Evolutionary conservation across 345 rosid genomes (phyloP), one percentile per base, ranked within the genome.

Genomic region (Rhodamnia argentea): DNA sequence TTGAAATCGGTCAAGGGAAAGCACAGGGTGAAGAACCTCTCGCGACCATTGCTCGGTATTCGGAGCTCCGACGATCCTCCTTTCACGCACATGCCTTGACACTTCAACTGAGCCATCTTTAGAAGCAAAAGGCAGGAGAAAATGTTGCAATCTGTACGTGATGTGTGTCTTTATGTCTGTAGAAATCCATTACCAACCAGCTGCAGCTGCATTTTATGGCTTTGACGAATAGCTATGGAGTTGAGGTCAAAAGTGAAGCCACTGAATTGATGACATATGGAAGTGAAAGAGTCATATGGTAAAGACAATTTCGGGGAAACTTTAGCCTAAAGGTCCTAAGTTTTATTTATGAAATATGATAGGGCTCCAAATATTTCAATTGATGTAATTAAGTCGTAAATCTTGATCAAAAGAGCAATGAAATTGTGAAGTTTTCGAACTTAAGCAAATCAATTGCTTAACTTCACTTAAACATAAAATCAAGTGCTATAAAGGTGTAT

Each of bases 21-120:
- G 37, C n/a, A 13, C 44, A 15, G 64, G 0, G n/a, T 47, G 40
- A 13, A 37, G 56, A 82, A 94, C 98, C 98, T 94, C 85, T 89
- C 90, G 84, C 52, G 47, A 89, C 37, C 86, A 32, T 85, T 5
- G 91, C 55, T 86, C 70, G 90, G 89, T 29, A 88, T 88, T 42
- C 90, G 87, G 26, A 90, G 82, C 74, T 87, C 92, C 89, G 89
- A 86, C 26, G 83, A 54, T 8, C 87, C 78, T 20, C 89, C 94
- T 83, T 86, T 86, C 86, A 89, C 85, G 92, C 89, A 90, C 86
- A 89, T 42, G 78, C 92, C 84, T 82, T 62, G 88, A 86, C 91
- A 54, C 87, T 87, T 92, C 90, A 94, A 88, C 75, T 88, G 85
- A 60, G 87, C 88, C 96, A 95, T 83, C 58, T 83, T 53, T 32